These are phyloP conservation scores for Annulohypoxylon bovei DNA, from an alignment of 495 filamentous ascomycete genomes.

Conservation along the genomic window DNA sequence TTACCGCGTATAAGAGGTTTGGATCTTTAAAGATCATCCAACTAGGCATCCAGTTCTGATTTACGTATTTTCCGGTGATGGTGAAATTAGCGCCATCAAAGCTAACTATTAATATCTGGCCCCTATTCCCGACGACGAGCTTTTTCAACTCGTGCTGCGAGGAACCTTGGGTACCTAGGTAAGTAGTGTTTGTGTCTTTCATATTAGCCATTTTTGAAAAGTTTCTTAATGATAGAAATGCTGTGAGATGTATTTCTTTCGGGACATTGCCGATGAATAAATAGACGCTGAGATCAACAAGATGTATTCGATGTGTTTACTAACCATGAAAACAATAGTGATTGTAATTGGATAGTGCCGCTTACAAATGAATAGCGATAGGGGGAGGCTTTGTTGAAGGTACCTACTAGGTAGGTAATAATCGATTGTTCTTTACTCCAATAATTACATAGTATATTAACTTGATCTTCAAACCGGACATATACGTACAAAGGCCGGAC, in stretches of 20 bases:
- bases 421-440: no score
- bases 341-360: background rate
- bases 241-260: background rate
- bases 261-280: background rate
- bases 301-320: no score
- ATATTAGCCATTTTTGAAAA: no score
- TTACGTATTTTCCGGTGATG: conserved; percentile 28
- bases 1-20: conserved; percentile 38
- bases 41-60: conserved; percentile 25
- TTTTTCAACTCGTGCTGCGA: background rate
- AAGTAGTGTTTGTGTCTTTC: background rate
- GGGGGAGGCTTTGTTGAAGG: no score
- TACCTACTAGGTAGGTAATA: no score
- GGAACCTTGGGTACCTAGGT: background rate
- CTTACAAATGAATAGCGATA: no score
- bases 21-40: conserved; percentile 42
- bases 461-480: no score
- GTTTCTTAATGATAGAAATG: no score
- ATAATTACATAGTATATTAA: no score
- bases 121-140: conserved; percentile 37
- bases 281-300: background rate
- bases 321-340: background rate
- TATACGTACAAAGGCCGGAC: no score
- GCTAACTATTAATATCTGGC: conserved; percentile 26
- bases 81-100: conserved; percentile 36